phyloP scores from a whole-genome alignment of 106 monocot genomes.

The Hemerocallis citrina region DNA sequence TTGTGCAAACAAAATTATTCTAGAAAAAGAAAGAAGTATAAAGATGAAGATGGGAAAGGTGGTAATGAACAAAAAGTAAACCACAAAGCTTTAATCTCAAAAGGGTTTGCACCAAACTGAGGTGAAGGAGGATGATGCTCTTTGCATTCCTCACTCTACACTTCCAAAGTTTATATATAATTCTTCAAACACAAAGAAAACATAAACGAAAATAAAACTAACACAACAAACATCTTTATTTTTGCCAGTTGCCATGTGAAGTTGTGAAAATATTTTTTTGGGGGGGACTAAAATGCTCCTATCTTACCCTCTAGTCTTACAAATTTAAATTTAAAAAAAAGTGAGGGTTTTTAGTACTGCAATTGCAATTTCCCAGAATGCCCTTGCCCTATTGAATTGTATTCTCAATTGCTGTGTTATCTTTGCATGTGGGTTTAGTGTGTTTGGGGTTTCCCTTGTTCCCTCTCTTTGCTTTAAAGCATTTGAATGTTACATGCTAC shows the following conservation, averaged over 20 bases:
- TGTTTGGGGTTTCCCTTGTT: not conserved
- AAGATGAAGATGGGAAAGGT: constrained; percentile 29
- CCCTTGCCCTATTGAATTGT: no score
- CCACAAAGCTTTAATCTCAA: constrained; percentile 30
- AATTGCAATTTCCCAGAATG: no score
- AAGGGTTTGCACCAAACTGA: not conserved
- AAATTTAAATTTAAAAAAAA: not conserved
- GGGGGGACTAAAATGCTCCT: not conserved
- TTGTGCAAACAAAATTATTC: no score
- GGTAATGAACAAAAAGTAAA: constrained; percentile 11
- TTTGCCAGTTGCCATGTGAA: constrained; percentile 8
- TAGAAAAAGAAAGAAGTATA: constrained; percentile 1
- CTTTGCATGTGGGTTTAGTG: not conserved
- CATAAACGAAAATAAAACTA: not conserved
- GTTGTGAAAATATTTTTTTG: not conserved
- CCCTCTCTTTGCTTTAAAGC: not conserved
- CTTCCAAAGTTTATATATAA: no score
- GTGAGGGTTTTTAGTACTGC: no score
- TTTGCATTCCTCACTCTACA: no score
- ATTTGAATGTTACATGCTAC: not conserved
- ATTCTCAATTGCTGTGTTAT: no score
- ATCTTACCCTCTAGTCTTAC: not conserved
- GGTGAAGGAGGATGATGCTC: not conserved
- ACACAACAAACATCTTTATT: constrained; percentile 7
- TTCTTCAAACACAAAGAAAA: no score